Base-by-base conservation (phyloP, 1,284 basidiomycete genomes). In the Cutaneotrichosporon cutaneum region DNA sequence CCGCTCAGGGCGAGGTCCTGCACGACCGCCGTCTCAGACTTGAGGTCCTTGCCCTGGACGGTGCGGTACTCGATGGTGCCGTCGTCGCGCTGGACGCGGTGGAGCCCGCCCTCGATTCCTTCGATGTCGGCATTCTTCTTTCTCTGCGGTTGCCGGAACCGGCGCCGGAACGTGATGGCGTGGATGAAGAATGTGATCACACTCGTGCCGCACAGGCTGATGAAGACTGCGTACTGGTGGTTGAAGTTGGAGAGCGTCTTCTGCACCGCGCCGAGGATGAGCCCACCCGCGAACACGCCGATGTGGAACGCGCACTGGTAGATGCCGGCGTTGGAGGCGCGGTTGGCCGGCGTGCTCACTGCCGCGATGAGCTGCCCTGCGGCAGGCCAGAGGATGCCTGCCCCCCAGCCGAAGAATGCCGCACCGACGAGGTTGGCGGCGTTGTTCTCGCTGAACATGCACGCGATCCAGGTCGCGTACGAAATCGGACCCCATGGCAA, bases 181-280 rank as follows among this genome's bases (percentile, higher is more conserved):
- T 64, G 63, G 22, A 64, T 11, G 50, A 64, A 11, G 32, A 61
- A 61, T 22, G 48, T 53, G 24, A 64, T 22, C 21, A 59, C 60
- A 5, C 57, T 51, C 3, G 57, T 58, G 24, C 60, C 50, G 5
- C 58, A 59, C 7, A 65, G 35, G 11, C 42, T 24, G 35, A 62
- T 24, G 52, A 65, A 65, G 21, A 65, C 60, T 21, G 64, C 60
- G 56, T 65, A 64, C 57, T 64, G 63, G 60, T 64, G 36, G 57
- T 64, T 58, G 35, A 52, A 64, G 57, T 64, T 64, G 5, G 53
- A 33, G 5, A 64, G 35, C 7, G 60, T 33, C 60, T 61, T 64
- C 26, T 64, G 54, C 3, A 64, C 63, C 0, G 57, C 63, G 9
- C 63, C 63, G 35, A 64, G 63, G 26, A 64, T 56, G 21, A 64